Evolutionary conservation across 805 yeast genomes (phyloP), one percentile per base, ranked within the genome.

Genomic region (Isabelozyma heimii): DNA sequence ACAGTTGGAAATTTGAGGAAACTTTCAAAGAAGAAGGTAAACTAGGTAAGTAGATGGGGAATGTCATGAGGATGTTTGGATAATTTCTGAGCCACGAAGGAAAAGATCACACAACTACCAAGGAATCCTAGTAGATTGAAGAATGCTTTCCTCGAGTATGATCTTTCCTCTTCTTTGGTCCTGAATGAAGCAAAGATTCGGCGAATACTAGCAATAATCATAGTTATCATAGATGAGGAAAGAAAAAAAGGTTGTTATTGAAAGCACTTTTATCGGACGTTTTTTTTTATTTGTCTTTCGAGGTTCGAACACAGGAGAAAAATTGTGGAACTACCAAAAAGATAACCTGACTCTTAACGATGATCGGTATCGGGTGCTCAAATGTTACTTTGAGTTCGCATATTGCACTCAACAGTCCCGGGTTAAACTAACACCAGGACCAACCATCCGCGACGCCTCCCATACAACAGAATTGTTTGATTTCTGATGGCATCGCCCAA

Each of bases 131-230:
- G 70, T 27, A 90, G 75, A 53, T 89, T 83, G 69, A 84, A 85
- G 60, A 85, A 85, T 1, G 96, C 96, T 52, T 79, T 76, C 43
- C 97, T 72, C 0, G 96, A 87, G 57, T 82, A 85, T 46, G 75
- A 70, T 45, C 91, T 71, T 63, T 90, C 96, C 57, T 89, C 96
- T 56, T 89, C 95, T 53, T 89, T 96, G 2, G 94, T 81, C 15
- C 97, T 69, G 60, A 89, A 89, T 4, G 94, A 85, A 17, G 91
- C 83, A 61, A 89, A 89, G 40, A 89, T 85, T 49, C 89, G 73
- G 43, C 96, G 70, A 40, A 90, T 80, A 59, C 90, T 89, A 41
- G 88, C 90, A 41, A 89, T 71, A 56, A 85, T 83, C 84, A 74
- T 81, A 45, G 60, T 7, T 13, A 14, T 27, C 37, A 44, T 39